A percentile compares a stretch with the other conserved stretches of the same genome.
Conservation (phyloP, 495 filamentous ascomycete species). For the Hypoxylon rickii region DNA sequence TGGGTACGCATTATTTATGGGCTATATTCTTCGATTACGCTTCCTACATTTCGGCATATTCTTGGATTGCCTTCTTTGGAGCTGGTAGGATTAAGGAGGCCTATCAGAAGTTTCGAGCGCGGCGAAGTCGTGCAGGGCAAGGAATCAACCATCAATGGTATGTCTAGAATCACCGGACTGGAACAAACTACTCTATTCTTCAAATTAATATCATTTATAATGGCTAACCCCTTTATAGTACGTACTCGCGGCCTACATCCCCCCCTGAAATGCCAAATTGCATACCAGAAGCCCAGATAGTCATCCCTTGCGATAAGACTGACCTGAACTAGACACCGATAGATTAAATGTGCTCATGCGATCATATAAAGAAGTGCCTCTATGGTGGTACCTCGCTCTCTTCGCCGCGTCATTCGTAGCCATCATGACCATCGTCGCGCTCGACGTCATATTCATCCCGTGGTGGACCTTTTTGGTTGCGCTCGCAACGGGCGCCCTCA, state of each 20-base stretch:
- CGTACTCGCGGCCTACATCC: neutral
- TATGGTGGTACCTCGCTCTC: constrained; percentile 58
- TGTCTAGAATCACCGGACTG: neutral
- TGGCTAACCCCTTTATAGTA: constrained; percentile 18
- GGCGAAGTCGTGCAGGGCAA: constrained; percentile 35
- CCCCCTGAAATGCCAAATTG: neutral
- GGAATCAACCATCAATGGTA: constrained; percentile 55
- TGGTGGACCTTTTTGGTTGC: constrained; percentile 62
- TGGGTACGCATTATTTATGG: constrained; percentile 59
- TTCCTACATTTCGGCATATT: constrained; percentile 58
- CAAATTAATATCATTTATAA: too few species aligned
- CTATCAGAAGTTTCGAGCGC: constrained; percentile 44
- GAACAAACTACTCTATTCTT: too few species aligned
- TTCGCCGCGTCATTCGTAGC: constrained; percentile 53
- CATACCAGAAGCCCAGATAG: neutral
- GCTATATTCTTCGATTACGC: constrained; percentile 62
- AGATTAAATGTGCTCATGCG: constrained; percentile 60
- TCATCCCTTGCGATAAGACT: too few species aligned
- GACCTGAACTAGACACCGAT: constrained; percentile 44
- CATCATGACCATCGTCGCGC: constrained; percentile 51
- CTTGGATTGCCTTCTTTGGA: constrained; percentile 62
- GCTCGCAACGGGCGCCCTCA: constrained; percentile 52
- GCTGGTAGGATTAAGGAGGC: constrained; percentile 50
- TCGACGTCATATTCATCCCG: constrained; percentile 58
- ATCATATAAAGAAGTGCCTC: constrained; percentile 58